Conservation (phyloP, 169 alveolate genomes). For the Babesia sp. region DNA sequence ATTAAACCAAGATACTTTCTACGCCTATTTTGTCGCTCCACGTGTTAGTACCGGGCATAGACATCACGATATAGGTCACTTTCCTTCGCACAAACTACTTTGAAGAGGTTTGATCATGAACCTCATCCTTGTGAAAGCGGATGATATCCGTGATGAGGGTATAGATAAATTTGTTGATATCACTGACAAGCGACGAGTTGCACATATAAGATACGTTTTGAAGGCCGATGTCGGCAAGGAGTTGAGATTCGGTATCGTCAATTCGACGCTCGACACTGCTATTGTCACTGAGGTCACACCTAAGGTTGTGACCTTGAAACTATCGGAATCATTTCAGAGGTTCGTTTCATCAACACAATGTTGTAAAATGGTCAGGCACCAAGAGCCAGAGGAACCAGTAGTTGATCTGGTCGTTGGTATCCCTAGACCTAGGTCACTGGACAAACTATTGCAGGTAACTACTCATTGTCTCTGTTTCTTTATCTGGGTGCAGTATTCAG, state of each 20-base stretch:
- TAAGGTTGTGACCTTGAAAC: conserved; percentile 3
- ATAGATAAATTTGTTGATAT: conserved; percentile 22
- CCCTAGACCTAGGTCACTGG: conserved; percentile 77
- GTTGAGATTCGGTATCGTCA: conserved; percentile 37
- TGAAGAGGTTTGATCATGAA: conserved; percentile 51
- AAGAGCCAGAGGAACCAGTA: conserved; percentile 45
- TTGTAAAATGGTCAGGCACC: not conserved
- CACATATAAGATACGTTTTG: conserved; percentile 47
- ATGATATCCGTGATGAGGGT: conserved; percentile 26
- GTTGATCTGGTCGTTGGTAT: conserved; percentile 75
- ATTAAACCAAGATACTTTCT: conserved; percentile 6
- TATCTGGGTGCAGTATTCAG: conserved; percentile 54
- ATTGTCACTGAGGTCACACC: conserved; percentile 22
- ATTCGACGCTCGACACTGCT: conserved; percentile 47
- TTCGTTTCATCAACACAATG: not conserved
- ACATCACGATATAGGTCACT: not conserved
- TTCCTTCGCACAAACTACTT: not conserved
- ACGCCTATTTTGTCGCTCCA: too few relatives aligned
- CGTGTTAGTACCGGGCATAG: too few relatives aligned
- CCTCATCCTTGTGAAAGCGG: conserved; percentile 26
- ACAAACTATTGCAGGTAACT: conserved; percentile 62
- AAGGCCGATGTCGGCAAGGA: conserved; percentile 54
- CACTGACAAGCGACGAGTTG: conserved; percentile 24
- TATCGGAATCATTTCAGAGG: conserved; percentile 37
- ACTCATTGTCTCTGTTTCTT: not conserved